Base-by-base conservation (phyloP, 176 grass and related monocot genomes). In the Hsuehochloa calcarea region DNA sequence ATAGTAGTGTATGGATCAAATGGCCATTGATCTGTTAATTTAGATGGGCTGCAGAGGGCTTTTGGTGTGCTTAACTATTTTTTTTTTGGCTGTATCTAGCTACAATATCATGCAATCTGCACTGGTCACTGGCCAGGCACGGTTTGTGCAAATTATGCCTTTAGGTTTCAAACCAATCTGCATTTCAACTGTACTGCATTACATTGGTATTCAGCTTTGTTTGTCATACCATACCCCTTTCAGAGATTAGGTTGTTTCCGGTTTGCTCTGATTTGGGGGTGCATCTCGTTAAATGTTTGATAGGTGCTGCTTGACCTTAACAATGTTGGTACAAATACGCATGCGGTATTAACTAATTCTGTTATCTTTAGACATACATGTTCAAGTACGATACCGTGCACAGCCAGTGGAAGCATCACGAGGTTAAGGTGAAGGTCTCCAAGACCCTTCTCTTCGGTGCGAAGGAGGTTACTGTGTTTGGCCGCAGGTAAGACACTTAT, bases 341-440 rank as follows among this genome's bases (percentile, higher is more conserved):
- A 3, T 23, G 22, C 23, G 22, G 3, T 59, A 59, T 8, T 23
- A 23, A 59, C 55, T 59, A 59, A 59, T 56, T 56, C 54, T 3
- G 7, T n/a, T n/a, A n/a, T 12, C n/a, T 60, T 25, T 46, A 90
- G 88, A 93, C 91, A 17, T 93, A 93, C 85, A 93, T 93, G 91
- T 93, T 93, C 65, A 93, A 93, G 70, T 93, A 93, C 70, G 91
- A 93, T 29, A 88, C 91, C 3, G 85, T 93, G 17, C 91, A 93
- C 19, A 88, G 91, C 19, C 35, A 80, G 4, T 93, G 85, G 85
- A 93, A 90, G 85, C 87, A 93, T 50, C 88, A 93, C 1, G 91
- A 93, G 14, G 73, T 93, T 26, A 85, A 83, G 54, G 85, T 93
- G 27, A 93, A 93, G 85, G 88, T 90, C 81, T 85, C 68, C 25